Base-by-base conservation (phyloP, 768 basidiomycete species). In the Sarcomyxa edulis region DNA sequence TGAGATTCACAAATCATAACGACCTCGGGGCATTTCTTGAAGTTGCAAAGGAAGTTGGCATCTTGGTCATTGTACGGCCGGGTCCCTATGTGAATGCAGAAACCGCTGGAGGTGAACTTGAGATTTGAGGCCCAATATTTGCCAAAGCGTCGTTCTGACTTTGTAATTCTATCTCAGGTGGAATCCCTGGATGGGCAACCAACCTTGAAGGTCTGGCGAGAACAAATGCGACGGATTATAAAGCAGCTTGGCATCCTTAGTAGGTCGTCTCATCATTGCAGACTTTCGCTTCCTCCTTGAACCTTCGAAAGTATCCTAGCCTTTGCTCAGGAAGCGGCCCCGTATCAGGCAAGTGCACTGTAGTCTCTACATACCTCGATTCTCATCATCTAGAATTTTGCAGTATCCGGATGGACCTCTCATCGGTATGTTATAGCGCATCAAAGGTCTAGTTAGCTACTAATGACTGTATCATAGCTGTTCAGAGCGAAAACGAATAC, bases 1-100 rank as follows among this genome's bases (percentile, higher is more conserved):
- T 83, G 15, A 72, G 80, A 42, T 82, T 84, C 49, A 57, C 71
- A 28, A 70, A 69, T 37, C 81, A 73, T 51, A 74, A 79, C 33
- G 72, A 72, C 26, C 55, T 84, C n/a, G 55, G 68, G 23, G 69
- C 72, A 6, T 71, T 85, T 32, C 77, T 66, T 39, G 70, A 79
- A 40, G 71, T 71, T n/a, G 81, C 81, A 5, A 71, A 71, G 40
- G 68, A 68, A 15, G 73, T 74, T 3, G 82, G 82, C 1, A 56
- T 85, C 2, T 74, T 75, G 56, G 68, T 84, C 26, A 66, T 83
- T 22, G 70, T 82, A n/a, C 70, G 82, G 19, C 84, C 83, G 5
- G 83, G 81, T 5, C 62, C 62, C 2, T 66, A 80, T 48, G 76
- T 81, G 51, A 82, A 82, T 36, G 79, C 78, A 4, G 81, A 83